A percentile compares a stretch with the other conserved stretches of the same genome.
These are phyloP conservation scores for Leptomonas pyrrhocoris DNA, from an alignment of 208 protist species.

Conservation along the genomic window DNA sequence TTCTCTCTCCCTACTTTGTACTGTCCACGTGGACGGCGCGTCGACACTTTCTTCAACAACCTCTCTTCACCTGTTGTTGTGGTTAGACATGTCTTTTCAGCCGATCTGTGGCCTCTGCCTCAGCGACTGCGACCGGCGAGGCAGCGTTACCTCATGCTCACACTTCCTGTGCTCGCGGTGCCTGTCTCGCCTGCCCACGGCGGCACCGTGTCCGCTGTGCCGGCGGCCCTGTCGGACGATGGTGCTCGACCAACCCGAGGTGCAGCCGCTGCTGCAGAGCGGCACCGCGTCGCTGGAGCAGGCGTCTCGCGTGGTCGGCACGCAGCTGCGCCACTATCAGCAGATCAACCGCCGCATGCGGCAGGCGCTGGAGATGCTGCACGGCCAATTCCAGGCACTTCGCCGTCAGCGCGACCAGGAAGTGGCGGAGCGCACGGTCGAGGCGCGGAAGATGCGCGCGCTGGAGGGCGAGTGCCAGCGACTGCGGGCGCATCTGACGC, in stretches of 20 bases:
- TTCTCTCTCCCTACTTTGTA: neutral
- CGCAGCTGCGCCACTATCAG: conserved; percentile 70
- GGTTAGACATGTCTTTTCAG: conserved; percentile 58
- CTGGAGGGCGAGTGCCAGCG: conserved; percentile 20
- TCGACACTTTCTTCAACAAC: neutral
- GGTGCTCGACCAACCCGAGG: conserved; percentile 29
- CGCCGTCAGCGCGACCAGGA: conserved; percentile 25
- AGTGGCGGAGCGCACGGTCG: conserved; percentile 3
- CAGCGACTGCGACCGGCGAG: conserved; percentile 66
- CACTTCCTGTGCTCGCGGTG: conserved; percentile 90
- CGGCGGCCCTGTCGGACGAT: conserved; percentile 55
- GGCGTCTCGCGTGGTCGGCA: conserved; percentile 42
- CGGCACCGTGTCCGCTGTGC: conserved; percentile 70
- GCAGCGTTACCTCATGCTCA: conserved; percentile 75
- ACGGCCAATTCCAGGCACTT: conserved; percentile 50
- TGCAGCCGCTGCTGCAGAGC: conserved; percentile 59
- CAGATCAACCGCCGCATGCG: conserved; percentile 63
- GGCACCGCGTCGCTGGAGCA: conserved; percentile 34
- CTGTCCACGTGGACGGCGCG: too few relatives aligned
- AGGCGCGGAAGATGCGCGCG: conserved; percentile 11
- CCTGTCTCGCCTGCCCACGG: conserved; percentile 43
- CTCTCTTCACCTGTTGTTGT: neutral
- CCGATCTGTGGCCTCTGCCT: conserved; percentile 87
- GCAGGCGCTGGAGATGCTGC: conserved; percentile 63
- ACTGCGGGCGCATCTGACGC: conserved; percentile 21